Conservation (phyloP, 305 asterid genomes). For the Fraxinus platypoda region DNA sequence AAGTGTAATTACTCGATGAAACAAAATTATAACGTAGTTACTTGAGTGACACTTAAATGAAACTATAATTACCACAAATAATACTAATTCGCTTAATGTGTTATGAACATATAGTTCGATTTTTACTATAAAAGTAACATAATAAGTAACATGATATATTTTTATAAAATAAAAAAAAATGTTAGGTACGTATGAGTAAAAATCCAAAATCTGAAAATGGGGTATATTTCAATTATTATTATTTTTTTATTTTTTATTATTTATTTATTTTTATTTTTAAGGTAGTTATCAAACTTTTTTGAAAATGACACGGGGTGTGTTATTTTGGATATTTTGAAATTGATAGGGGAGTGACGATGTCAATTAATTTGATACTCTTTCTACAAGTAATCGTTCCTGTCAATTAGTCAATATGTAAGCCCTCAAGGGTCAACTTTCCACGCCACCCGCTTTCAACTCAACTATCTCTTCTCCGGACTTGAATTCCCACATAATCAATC, state of each 20-base stretch:
- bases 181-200: not conserved
- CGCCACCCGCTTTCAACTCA: not conserved
- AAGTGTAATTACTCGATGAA: not conserved
- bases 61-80: too few relatives aligned
- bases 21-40: too few relatives aligned
- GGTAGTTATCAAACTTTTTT: not conserved
- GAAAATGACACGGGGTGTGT: not conserved
- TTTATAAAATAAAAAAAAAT: too few relatives aligned
- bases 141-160: not conserved
- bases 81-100: not conserved
- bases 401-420: too few relatives aligned
- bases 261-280: too few relatives aligned
- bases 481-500: not conserved
- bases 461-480: not conserved
- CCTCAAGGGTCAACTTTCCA: not conserved
- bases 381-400: not conserved
- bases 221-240: not conserved
- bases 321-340: not conserved
- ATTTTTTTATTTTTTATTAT: too few relatives aligned
- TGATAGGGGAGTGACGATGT: not conserved
- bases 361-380: not conserved
- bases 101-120: not conserved
- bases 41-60: not conserved
- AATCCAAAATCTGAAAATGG: not conserved
- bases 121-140: too few relatives aligned